Evolutionary conservation across 2,329 filamentous ascomycete species (phyloP).

Genomic region (Diaporthe citri): DNA sequence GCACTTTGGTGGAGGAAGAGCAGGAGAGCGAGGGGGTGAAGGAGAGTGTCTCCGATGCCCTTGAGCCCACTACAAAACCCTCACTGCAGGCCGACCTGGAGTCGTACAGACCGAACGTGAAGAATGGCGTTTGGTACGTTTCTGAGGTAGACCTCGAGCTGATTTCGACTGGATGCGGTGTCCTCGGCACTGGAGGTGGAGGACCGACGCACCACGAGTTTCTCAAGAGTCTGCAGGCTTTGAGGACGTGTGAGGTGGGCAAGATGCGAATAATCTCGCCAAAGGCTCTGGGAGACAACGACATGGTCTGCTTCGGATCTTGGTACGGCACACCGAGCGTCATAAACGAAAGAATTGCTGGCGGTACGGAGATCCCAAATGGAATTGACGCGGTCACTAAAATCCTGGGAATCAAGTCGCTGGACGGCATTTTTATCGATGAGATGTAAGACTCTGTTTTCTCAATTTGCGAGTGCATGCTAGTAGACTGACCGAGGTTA

Average conservation of each 20-base stretch:
- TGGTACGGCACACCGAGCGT: conserved; percentile 60
- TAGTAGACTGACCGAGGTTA: conserved; percentile 35
- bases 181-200: conserved; percentile 54
- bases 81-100: conserved; percentile 48
- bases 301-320: conserved; percentile 56
- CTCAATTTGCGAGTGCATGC: background rate
- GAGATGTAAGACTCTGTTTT: conserved; percentile 51
- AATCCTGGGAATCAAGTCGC: conserved; percentile 48
- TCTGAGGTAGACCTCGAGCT: conserved; percentile 54
- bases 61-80: conserved; percentile 41
- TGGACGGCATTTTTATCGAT: conserved; percentile 52
- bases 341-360: conserved; percentile 53
- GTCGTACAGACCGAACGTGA: conserved; percentile 50
- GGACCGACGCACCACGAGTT: conserved; percentile 51
- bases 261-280: conserved; percentile 57
- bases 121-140: conserved; percentile 51
- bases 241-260: conserved; percentile 50
- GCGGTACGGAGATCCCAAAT: conserved; percentile 52
- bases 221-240: conserved; percentile 48
- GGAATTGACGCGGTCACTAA: conserved; percentile 53
- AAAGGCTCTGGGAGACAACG: conserved; percentile 52
- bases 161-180: conserved; percentile 52
- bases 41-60: background rate
- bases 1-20: background rate
- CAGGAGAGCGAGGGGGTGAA: background rate